Evolutionary conservation across 139 green algal genomes (phyloP), one percentile per base, ranked within the genome.

Genomic region (Auxenochlorella protothecoides): DNA sequence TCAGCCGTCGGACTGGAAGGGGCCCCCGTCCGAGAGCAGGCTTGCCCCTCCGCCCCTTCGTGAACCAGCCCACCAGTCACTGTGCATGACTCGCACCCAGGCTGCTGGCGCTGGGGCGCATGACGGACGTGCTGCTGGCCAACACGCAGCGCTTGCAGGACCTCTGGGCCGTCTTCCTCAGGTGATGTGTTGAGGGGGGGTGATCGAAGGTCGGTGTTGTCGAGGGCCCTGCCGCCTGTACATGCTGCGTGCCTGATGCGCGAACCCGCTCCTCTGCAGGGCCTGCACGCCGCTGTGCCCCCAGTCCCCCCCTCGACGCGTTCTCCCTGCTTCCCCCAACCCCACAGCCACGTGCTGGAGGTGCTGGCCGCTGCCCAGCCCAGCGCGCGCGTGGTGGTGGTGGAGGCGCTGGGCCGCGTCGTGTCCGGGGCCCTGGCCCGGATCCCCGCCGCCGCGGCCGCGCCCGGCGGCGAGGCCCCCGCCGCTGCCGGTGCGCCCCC

Each of bases 131-230:
- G 12, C 69, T 93, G 70, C 79, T 91, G 63, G 74, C 71, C 70
- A 95, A 95, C 71, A 72, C 82, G 51, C 62, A 68, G 57, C 78
- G 85, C 60, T 68, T 90, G 8, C 85, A 91, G 74, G 80, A 91
- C 61, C 74, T 95, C 52, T 95, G 89, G 89, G 81, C 78, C 65
- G 87, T 90, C 53, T 93, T 95, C 76, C 74, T 93, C 54, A 78
- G 69, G 66, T 78, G 44, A 44, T 7, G 66, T 15, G 2, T 14
- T 27, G 3, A 8, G 44, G 3, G 8, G 5, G 52, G 65, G 51
- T 4, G 27, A 15, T n/a, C 51, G 62, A 5, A 10, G 4, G 14
- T 15, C 3, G 15, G 62, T 7, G 6, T 2, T 8, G 62, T 15
- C 44, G 13, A n/a, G 62, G 63, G 10, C 4, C 54, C 8, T 68